Percentiles rank a stretch among this genome's conserved stretches.
phyloP scores from a whole-genome alignment of 768 basidiomycete genomes.

The Coprinellus aureogranulatus region DNA sequence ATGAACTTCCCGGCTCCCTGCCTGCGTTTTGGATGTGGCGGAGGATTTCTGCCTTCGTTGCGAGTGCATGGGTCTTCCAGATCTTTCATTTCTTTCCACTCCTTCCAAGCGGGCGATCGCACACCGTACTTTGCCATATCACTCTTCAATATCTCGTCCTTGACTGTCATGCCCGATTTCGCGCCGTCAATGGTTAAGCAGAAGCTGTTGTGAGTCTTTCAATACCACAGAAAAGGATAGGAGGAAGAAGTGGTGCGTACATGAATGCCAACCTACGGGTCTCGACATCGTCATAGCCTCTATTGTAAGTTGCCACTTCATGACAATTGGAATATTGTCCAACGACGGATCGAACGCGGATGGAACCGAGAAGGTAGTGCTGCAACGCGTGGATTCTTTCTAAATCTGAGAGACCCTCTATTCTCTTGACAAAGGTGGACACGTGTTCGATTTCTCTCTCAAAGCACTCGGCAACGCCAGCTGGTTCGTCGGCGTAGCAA shows the following conservation, averaged over 20 bases:
- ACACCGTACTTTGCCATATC: slow-evolving; percentile 18
- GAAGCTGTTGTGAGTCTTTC: slow-evolving; percentile 29
- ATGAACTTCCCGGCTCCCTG: slow-evolving; percentile 30
- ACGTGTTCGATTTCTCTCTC: slow-evolving; percentile 43
- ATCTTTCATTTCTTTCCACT: slow-evolving; percentile 18
- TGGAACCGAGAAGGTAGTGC: slow-evolving; percentile 46
- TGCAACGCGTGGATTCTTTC: slow-evolving; percentile 41
- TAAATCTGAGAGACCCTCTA: slow-evolving; percentile 15
- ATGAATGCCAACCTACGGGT: slow-evolving; percentile 57
- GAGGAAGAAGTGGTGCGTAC: slow-evolving; percentile 18
- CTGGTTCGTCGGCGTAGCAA: slow-evolving; percentile 49
- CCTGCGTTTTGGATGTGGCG: slow-evolving; percentile 21
- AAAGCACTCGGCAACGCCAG: slow-evolving; percentile 40
- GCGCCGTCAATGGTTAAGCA: slow-evolving; percentile 56
- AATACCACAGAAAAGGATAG: not conserved
- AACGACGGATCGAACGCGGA: slow-evolving; percentile 44
- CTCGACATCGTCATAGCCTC: slow-evolving; percentile 48
- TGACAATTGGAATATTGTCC: slow-evolving; percentile 59
- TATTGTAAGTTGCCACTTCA: slow-evolving; percentile 49
- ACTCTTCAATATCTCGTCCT: slow-evolving; percentile 23
- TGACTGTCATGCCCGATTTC: slow-evolving; percentile 56
- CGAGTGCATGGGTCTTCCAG: not conserved
- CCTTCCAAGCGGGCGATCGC: slow-evolving; percentile 31
- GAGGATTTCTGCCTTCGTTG: slow-evolving; percentile 16
- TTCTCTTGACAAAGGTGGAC: slow-evolving; percentile 35